Base-by-base conservation (phyloP, 2,329 filamentous ascomycete species). In the Penicillium sp. region DNA sequence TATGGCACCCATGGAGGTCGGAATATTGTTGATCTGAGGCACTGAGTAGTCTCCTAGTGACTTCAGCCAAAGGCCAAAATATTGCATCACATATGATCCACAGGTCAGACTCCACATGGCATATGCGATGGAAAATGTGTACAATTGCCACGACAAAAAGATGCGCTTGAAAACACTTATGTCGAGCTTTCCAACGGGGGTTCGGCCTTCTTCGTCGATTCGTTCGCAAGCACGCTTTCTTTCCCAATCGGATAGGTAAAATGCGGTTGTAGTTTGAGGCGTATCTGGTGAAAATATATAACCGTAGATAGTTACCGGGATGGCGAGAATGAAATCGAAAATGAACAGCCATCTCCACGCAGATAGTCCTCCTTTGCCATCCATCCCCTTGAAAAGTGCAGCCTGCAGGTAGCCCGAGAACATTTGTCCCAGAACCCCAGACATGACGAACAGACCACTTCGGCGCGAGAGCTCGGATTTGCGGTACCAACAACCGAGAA, bases 321-420 rank as follows among this genome's bases (percentile, higher is more conserved):
- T 67, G 2, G 78, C 79, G 58, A 84, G 81, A 46, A 82, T 67
- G 0, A 78, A 78, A 60, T 83, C 80, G 36, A 83, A 78, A 46
- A 85, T 79, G 57, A 84, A 85, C 0, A 84, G 71, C 81, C 78
- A 81, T 58, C 75, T 73, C 79, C 78, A 81, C 0, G 79, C 80
- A 0, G 73, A 67, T 50, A 77, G 71, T 0, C 81, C 81, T 24
- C 64, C 61, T 0, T 75, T 65, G 2, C 80, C 80, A 31, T 79
- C 77, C 1, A 84, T 70, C n/a, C 76, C 75, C 16, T 75, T 75
- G 62, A 81, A 80, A 0, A 77, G 75, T 0, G 76, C 80, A 0
- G 80, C 78, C 67, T 82, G 80, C 0, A 54, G 14, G 24, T 50
- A 54, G 14, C 52, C 52, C 3, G 52, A 54, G 14, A 54, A 54